Evolutionary conservation across 2,329 filamentous ascomycete species (phyloP).

Genomic region (Apiospora pterosperma): DNA sequence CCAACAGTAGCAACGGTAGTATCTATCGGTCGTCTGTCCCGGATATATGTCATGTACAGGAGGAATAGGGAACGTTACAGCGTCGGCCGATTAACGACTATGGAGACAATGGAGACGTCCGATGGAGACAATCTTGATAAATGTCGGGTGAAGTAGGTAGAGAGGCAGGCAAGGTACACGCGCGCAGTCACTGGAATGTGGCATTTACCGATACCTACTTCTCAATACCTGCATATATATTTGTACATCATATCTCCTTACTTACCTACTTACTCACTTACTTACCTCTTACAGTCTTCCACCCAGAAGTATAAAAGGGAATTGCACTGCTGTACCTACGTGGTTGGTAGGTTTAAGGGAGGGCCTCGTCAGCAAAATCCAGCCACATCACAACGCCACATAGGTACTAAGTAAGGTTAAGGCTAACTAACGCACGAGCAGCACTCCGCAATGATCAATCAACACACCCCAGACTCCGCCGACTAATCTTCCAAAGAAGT

Average conservation of each 20-base stretch:
- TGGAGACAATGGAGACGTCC: neutral
- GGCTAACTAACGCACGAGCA: too few relatives aligned
- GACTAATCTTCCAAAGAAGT: too few relatives aligned
- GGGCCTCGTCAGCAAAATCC: neutral
- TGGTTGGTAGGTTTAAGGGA: neutral
- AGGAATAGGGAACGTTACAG: neutral
- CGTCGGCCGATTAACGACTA: neutral
- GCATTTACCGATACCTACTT: neutral
- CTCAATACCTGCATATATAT: neutral
- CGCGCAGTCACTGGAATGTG: neutral
- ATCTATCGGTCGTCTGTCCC: neutral
- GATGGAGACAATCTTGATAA: neutral
- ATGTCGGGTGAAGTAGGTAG: neutral
- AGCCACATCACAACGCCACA: neutral
- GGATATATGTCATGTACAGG: too few relatives aligned
- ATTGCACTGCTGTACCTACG: too few relatives aligned
- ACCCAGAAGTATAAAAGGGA: too few relatives aligned
- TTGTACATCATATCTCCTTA: neutral
- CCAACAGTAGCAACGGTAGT: neutral
- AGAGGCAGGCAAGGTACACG: neutral
- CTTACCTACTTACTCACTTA: too few relatives aligned
- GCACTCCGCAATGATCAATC: too few relatives aligned
- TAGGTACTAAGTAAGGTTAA: too few relatives aligned
- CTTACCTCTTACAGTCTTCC: too few relatives aligned
- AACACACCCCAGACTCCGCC: neutral